Percentiles rank a stretch among this genome's conserved stretches.
Conservation (phyloP, 1,284 basidiomycete genomes). For the Trichosporon inkin region DNA sequence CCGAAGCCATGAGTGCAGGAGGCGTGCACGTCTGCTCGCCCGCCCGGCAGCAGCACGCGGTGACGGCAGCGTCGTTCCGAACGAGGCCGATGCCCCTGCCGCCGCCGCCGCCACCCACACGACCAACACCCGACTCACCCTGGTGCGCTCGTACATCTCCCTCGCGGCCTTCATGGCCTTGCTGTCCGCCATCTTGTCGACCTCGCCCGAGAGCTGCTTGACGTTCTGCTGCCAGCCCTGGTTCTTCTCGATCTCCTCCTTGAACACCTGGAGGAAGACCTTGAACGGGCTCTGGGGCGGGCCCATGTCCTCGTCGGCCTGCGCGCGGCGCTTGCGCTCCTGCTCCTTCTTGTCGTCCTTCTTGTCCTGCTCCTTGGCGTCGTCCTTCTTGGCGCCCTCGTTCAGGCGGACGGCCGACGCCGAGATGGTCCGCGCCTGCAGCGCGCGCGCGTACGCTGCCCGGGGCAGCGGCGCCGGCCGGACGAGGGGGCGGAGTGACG, state of each 20-base stretch:
- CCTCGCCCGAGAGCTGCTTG: constrained; percentile 94
- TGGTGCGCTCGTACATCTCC: constrained; percentile 86
- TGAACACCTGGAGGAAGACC: constrained; percentile 90
- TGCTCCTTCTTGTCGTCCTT: constrained; percentile 21
- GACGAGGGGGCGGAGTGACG: constrained; percentile 4
- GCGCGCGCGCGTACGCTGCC: constrained; percentile 2
- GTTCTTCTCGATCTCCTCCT: constrained; percentile 88
- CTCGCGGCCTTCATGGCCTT: constrained; percentile 91
- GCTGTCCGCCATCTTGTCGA: constrained; percentile 92
- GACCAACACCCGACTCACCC: constrained; percentile 60
- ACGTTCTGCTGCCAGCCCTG: constrained; percentile 93
- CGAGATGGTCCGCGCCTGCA: neutral
- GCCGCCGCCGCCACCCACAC: neutral
- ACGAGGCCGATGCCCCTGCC: no score
- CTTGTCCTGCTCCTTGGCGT: constrained; percentile 13
- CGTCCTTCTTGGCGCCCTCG: constrained; percentile 1
- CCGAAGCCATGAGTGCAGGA: no score
- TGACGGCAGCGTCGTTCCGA: neutral
- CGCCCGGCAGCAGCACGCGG: no score
- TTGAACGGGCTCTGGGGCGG: constrained; percentile 87
- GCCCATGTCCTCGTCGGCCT: constrained; percentile 28
- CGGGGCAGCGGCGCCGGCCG: constrained; percentile 3
- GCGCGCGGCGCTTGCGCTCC: constrained; percentile 16
- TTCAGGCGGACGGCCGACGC: neutral
- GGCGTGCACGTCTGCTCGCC: no score